Conservation (phyloP, 2,329 filamentous ascomycete species). For the Arthrobotrys conoides region DNA sequence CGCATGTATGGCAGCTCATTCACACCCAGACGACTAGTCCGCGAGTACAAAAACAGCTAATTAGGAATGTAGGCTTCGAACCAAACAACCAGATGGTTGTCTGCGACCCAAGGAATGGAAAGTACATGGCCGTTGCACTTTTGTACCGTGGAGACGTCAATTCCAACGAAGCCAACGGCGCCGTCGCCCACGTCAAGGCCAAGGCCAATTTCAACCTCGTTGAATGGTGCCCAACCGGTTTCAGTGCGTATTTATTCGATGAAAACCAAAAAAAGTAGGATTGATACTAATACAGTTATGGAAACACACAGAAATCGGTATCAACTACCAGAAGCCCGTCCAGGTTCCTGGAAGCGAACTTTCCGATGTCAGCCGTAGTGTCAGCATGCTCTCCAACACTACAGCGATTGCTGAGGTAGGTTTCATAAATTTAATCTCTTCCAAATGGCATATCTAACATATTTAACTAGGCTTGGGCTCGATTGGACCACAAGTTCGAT, state of each 20-base stretch:
- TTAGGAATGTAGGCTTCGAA: slow-evolving; percentile 71
- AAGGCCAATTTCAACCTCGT: slow-evolving; percentile 77
- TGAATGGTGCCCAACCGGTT: slow-evolving; percentile 79
- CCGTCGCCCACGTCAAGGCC: slow-evolving; percentile 75
- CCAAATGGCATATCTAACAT: slow-evolving; percentile 3
- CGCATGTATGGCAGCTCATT: slow-evolving; percentile 70
- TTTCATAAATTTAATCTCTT: neutral
- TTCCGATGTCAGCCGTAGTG: slow-evolving; percentile 71
- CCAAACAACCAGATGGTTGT: slow-evolving; percentile 80
- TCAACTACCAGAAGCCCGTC: slow-evolving; percentile 76
- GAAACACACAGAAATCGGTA: slow-evolving; percentile 71
- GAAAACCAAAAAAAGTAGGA: neutral
- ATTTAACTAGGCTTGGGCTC: slow-evolving; percentile 71
- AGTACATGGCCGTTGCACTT: slow-evolving; percentile 78
- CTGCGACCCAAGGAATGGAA: slow-evolving; percentile 77
- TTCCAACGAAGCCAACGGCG: slow-evolving; percentile 74
- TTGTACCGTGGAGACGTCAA: slow-evolving; percentile 78
- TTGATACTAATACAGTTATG: neutral
- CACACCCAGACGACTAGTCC: neutral
- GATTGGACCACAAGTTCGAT: slow-evolving; percentile 78
- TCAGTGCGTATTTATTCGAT: slow-evolving; percentile 67
- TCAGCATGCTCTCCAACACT: slow-evolving; percentile 78
- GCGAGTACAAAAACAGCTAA: slow-evolving; percentile 16
- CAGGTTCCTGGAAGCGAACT: slow-evolving; percentile 72
- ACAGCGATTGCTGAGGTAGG: slow-evolving; percentile 74